phyloP scores from a whole-genome alignment of 2,329 filamentous ascomycete genomes.

The Colletotrichum sp. region DNA sequence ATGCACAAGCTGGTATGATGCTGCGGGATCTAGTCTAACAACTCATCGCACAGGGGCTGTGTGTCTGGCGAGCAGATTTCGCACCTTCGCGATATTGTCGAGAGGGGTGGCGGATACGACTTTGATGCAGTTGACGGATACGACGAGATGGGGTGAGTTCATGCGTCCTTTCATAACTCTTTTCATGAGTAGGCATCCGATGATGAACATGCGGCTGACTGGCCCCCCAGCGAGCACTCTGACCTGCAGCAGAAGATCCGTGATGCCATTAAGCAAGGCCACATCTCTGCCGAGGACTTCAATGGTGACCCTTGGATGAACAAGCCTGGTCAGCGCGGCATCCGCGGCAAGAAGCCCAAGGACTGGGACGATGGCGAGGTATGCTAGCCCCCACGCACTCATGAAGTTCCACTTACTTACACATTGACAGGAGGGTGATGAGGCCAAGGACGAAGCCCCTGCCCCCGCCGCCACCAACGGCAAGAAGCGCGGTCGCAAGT shows the following conservation, averaged over 20 bases:
- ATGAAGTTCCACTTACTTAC: not conserved
- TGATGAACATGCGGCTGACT: not conserved
- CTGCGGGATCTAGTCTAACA: not conserved
- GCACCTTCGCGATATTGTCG: slow-evolving; percentile 65
- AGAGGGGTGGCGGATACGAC: slow-evolving; percentile 55
- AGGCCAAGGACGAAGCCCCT: not conserved
- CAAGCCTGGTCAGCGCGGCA: slow-evolving; percentile 68
- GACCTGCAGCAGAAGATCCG: slow-evolving; percentile 77
- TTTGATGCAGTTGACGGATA: slow-evolving; percentile 78
- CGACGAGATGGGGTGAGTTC: slow-evolving; percentile 67
- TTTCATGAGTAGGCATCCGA: not conserved
- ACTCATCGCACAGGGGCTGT: slow-evolving; percentile 73
- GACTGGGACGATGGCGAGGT: slow-evolving; percentile 25
- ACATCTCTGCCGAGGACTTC: slow-evolving; percentile 87
- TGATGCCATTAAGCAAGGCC: slow-evolving; percentile 74
- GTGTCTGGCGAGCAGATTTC: slow-evolving; percentile 77
- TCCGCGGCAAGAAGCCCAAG: slow-evolving; percentile 50
- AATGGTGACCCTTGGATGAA: slow-evolving; percentile 82
- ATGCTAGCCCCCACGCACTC: not conserved
- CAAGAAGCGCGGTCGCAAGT: slow-evolving; percentile 22
- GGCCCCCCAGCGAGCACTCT: slow-evolving; percentile 44
- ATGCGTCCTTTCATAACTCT: not conserved
- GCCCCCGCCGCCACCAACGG: slow-evolving; percentile 9
- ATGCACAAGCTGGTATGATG: not conserved
- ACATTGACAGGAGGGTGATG: slow-evolving; percentile 32